Percentiles rank a stretch among this genome's conserved stretches.
Conservation (phyloP, 192 early-diverging fungal genomes). For the Funneliformis geosporum region DNA sequence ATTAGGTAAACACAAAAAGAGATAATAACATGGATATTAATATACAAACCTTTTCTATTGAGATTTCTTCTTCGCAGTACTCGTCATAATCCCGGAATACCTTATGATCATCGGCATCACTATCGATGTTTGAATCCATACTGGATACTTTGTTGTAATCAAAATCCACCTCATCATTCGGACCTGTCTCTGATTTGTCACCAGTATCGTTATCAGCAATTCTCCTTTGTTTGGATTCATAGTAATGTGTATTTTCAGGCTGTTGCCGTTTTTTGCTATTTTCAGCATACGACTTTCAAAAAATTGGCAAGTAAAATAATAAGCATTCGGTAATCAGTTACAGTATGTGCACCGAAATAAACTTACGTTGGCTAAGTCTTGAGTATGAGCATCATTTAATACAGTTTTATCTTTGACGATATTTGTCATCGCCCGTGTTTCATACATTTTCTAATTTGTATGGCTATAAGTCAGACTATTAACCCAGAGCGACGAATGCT, state of each 20-base stretch:
- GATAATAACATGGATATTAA: slow-evolving; percentile 25
- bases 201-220: slow-evolving; percentile 27
- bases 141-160: slow-evolving; percentile 22
- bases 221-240: slow-evolving; percentile 24
- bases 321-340: slow-evolving; percentile 26
- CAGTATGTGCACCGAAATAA: slow-evolving; percentile 29
- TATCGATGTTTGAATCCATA: slow-evolving; percentile 23
- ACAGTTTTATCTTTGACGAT: slow-evolving; percentile 28
- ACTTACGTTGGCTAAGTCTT: slow-evolving; percentile 30
- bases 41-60: slow-evolving; percentile 30
- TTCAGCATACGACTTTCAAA: slow-evolving; percentile 17
- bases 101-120: slow-evolving; percentile 19
- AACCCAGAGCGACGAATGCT: slow-evolving; percentile 20
- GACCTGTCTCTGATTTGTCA: slow-evolving; percentile 26
- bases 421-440: slow-evolving; percentile 27
- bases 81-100: slow-evolving; percentile 27
- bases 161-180: slow-evolving; percentile 33
- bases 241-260: slow-evolving; percentile 29
- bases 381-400: slow-evolving; percentile 30
- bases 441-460: slow-evolving; percentile 30
- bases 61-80: slow-evolving; percentile 29
- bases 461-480: slow-evolving; percentile 28
- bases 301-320: slow-evolving; percentile 28
- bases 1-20: slow-evolving; percentile 27
- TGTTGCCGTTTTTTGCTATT: slow-evolving; percentile 31